Conservation (phyloP, 2,329 filamentous ascomycete genomes). For the Cadophora malorum region DNA sequence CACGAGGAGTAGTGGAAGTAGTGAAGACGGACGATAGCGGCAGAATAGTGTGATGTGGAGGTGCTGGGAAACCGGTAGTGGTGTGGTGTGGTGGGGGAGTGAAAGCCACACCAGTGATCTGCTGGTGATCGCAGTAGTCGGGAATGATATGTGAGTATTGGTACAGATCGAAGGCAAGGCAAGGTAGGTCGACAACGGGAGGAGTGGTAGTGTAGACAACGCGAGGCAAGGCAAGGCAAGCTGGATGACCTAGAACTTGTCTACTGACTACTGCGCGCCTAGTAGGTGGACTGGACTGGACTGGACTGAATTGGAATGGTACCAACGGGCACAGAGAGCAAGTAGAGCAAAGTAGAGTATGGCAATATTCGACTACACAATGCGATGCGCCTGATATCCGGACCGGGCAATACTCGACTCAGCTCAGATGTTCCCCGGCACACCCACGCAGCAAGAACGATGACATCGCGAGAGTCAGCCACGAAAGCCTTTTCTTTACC, state of each 20-base stretch:
- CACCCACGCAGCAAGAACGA: constrained; percentile 5
- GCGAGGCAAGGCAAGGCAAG: background rate
- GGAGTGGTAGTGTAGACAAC: background rate
- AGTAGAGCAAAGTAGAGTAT: background rate
- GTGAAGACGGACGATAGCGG: constrained; percentile 7
- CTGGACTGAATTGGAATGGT: too few relatives aligned
- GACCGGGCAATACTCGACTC: constrained; percentile 9
- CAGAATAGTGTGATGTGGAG: constrained; percentile 14
- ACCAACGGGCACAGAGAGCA: background rate
- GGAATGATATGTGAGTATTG: constrained; percentile 5
- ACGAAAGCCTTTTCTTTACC: background rate
- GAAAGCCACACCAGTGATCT: constrained; percentile 18
- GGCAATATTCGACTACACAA: background rate
- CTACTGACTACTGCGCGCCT: background rate
- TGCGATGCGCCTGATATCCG: constrained; percentile 11
- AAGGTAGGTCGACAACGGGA: background rate
- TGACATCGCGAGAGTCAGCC: constrained; percentile 10
- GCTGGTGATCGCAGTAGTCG: constrained; percentile 14
- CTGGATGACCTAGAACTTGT: background rate
- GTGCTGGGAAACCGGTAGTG: constrained; percentile 18
- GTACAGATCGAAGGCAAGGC: background rate
- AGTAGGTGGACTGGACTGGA: background rate
- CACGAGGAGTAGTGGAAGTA: constrained; percentile 20
- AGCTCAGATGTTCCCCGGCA: background rate
- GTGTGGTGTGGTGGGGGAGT: constrained; percentile 15